These are phyloP conservation scores for Fomitiporia mediterranea DNA, from an alignment of 1,284 basidiomycete genomes.

Conservation along the genomic window DNA sequence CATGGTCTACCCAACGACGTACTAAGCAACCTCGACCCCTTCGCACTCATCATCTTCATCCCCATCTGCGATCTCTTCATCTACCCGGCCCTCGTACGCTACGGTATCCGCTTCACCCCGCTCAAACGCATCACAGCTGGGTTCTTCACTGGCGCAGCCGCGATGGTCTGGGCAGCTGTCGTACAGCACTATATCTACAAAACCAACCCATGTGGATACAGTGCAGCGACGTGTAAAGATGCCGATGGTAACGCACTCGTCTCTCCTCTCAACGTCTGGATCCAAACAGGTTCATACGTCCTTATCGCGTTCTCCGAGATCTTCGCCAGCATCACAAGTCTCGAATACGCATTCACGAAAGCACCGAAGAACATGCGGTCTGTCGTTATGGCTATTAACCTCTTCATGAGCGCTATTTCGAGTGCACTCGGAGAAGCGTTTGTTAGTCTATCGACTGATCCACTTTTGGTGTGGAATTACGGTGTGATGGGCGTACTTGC, in stretches of 20 bases:
- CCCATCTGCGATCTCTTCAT: constrained; percentile 63
- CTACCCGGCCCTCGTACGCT: constrained; percentile 38
- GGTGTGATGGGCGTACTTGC: constrained; percentile 38
- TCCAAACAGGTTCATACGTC: constrained; percentile 38
- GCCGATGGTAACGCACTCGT: constrained; percentile 26
- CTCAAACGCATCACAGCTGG: constrained; percentile 40
- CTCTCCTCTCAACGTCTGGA: constrained; percentile 19
- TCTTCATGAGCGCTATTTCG: constrained; percentile 66
- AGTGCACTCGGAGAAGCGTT: constrained; percentile 69
- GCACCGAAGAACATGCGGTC: constrained; percentile 79
- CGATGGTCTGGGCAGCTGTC: constrained; percentile 55
- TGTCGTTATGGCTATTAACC: constrained; percentile 68
- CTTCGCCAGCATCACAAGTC: constrained; percentile 79
- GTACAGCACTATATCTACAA: constrained; percentile 77
- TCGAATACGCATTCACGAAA: constrained; percentile 90
- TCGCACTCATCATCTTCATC: constrained; percentile 71
- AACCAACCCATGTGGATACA: constrained; percentile 56
- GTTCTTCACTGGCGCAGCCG: constrained; percentile 33
- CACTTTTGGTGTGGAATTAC: constrained; percentile 52
- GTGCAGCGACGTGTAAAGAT: constrained; percentile 50
- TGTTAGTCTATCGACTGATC: constrained; percentile 32
- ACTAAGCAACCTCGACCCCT: constrained; percentile 75
- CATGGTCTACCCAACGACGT: constrained; percentile 80
- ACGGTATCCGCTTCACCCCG: constrained; percentile 37
- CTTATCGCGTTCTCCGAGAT: constrained; percentile 74